Conservation (phyloP, 768 basidiomycete genomes). For the Suillus clintonianus region DNA sequence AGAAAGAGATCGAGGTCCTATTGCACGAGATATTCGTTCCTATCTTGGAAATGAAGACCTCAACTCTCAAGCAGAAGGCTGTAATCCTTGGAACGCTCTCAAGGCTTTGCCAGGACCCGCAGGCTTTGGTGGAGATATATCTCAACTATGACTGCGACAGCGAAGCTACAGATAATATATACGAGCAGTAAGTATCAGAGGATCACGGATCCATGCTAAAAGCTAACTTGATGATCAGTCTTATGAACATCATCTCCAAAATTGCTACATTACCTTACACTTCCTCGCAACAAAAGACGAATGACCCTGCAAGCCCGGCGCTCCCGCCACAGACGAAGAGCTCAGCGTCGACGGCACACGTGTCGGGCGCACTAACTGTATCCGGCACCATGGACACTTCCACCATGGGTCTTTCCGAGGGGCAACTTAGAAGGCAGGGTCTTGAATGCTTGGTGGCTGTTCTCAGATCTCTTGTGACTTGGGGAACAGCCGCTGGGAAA, state of each 20-base stretch:
- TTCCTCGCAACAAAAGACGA: constrained; percentile 46
- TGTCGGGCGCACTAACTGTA: constrained; percentile 65
- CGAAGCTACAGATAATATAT: constrained; percentile 93
- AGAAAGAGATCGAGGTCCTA: constrained; percentile 99
- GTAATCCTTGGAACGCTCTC: constrained; percentile 88
- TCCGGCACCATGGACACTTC: constrained; percentile 70
- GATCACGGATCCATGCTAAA: constrained; percentile 2
- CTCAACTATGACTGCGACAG: constrained; percentile 99
- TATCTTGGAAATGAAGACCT: constrained; percentile 96
- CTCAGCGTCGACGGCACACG: constrained; percentile 46
- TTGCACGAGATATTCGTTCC: constrained; percentile 98
- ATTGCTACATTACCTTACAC: constrained; percentile 66
- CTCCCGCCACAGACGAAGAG: constrained; percentile 45
- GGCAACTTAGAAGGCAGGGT: constrained; percentile 84
- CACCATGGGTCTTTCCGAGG: constrained; percentile 72
- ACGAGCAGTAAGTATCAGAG: constrained; percentile 72
- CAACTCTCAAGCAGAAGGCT: constrained; percentile 93
- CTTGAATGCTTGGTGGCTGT: constrained; percentile 93
- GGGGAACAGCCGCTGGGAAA: constrained; percentile 66
- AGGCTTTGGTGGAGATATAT: constrained; percentile 96
- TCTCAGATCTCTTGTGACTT: constrained; percentile 85
- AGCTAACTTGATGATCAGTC: constrained; percentile 39
- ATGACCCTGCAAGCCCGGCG: constrained; percentile 64
- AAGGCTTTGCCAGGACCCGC: constrained; percentile 91
- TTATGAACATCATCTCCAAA: constrained; percentile 96